phyloP scores from a whole-genome alignment of 306 rosid species.

The Corylus avellana region DNA sequence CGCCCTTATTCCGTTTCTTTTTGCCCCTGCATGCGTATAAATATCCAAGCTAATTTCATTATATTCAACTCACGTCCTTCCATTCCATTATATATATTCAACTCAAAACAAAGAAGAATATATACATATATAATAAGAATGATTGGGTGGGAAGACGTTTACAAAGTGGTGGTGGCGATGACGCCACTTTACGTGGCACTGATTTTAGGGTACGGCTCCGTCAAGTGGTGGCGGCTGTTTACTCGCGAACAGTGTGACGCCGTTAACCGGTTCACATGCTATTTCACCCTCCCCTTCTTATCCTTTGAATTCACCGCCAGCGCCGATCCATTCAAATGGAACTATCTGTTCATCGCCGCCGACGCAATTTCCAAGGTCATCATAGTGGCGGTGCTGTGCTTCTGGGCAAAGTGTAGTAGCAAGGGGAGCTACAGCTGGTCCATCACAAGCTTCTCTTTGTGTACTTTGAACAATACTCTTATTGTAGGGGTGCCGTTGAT shows the following conservation, averaged over 20 bases:
- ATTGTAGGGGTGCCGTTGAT: conserved; percentile 85
- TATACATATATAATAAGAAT: conserved; percentile 24
- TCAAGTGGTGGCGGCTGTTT: conserved; percentile 87
- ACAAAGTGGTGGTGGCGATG: conserved; percentile 77
- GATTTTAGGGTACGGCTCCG: conserved; percentile 79
- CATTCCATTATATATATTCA: too few relatives aligned
- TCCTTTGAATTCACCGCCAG: conserved; percentile 77
- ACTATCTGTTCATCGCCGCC: conserved; percentile 61
- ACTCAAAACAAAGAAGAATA: too few relatives aligned
- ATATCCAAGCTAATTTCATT: conserved; percentile 20
- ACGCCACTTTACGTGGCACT: conserved; percentile 81
- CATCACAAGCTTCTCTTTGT: conserved; percentile 79
- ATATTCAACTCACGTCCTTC: neutral
- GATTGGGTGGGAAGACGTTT: conserved; percentile 88
- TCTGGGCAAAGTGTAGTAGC: conserved; percentile 72
- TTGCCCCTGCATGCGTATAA: conserved; percentile 12
- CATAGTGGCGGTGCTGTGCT: conserved; percentile 52
- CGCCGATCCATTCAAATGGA: conserved; percentile 79
- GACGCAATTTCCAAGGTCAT: conserved; percentile 75
- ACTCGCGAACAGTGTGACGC: conserved; percentile 79
- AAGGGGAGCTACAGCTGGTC: conserved; percentile 79
- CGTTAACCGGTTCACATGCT: conserved; percentile 72
- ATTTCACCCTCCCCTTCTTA: conserved; percentile 87
- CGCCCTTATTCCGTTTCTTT: neutral
- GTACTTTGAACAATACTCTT: conserved; percentile 69